These are phyloP conservation scores for Penicillium italicum DNA, from an alignment of 2,329 filamentous ascomycete species.

Conservation along the genomic window DNA sequence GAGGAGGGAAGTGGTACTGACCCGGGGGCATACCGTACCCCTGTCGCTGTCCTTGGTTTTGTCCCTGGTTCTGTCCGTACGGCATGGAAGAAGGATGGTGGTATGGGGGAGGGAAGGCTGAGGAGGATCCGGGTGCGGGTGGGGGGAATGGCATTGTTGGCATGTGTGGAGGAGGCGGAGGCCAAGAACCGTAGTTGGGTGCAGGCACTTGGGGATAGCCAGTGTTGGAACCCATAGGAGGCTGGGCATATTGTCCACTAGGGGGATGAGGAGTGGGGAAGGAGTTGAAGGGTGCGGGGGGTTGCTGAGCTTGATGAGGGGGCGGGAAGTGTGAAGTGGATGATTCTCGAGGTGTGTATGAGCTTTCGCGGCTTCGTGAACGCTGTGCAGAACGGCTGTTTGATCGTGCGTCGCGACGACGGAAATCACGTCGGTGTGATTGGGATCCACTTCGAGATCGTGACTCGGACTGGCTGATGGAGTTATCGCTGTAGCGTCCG, in stretches of 20 bases:
- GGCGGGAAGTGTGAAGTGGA: slow-evolving; percentile 24
- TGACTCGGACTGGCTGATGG: slow-evolving; percentile 28
- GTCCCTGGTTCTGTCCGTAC: slow-evolving; percentile 24
- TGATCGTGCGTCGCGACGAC: slow-evolving; percentile 26
- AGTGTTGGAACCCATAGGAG: slow-evolving; percentile 12
- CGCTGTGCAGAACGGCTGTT: slow-evolving; percentile 24
- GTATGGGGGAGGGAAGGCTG: slow-evolving; percentile 29
- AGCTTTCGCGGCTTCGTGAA: slow-evolving; percentile 28
- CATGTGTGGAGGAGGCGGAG: slow-evolving; percentile 31
- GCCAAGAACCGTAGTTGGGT: slow-evolving; percentile 37
- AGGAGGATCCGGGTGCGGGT: slow-evolving; percentile 16
- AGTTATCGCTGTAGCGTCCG: slow-evolving; percentile 41
- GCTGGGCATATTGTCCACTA: slow-evolving; percentile 10
- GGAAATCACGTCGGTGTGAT: slow-evolving; percentile 17
- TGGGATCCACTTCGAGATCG: slow-evolving; percentile 32
- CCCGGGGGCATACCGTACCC: slow-evolving; percentile 27
- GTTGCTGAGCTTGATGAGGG: slow-evolving; percentile 20
- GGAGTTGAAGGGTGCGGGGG: slow-evolving; percentile 18
- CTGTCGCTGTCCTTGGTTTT: slow-evolving; percentile 17
- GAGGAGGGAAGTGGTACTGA: slow-evolving; percentile 34
- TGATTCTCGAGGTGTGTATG: slow-evolving; percentile 34
- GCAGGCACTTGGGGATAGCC: slow-evolving; percentile 30
- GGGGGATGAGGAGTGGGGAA: slow-evolving; percentile 6
- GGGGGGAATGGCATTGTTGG: slow-evolving; percentile 21
- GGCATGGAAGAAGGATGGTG: slow-evolving; percentile 15